A percentile compares a stretch with the other conserved stretches of the same genome.
Evolutionary conservation across 2,329 filamentous ascomycete species (phyloP).

Genomic region (Epicoccum sorghinum): DNA sequence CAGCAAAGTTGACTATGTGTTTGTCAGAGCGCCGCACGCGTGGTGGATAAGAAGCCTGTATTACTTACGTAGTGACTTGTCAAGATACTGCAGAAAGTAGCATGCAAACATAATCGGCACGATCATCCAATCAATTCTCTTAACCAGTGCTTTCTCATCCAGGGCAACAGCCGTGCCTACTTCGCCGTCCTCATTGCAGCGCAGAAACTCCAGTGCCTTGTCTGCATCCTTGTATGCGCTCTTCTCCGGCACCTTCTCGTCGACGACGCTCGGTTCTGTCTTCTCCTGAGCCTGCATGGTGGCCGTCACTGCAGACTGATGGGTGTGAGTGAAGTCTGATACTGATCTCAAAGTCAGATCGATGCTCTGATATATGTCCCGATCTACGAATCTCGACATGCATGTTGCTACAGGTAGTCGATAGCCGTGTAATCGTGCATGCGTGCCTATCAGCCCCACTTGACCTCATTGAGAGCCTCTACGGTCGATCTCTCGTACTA

Average conservation of each 20-base stretch:
- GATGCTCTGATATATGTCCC: background rate
- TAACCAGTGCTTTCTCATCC: conserved; percentile 25
- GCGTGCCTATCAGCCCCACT: too few species aligned
- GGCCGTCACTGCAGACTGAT: too few species aligned
- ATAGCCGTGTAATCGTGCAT: too few species aligned
- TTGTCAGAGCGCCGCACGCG: background rate
- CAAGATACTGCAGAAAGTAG: conserved; percentile 50
- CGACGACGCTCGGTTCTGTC: background rate
- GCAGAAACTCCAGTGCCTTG: conserved; percentile 31
- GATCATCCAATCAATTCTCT: conserved; percentile 51
- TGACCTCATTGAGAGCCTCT: too few species aligned
- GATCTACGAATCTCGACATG: background rate
- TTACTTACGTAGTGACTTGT: conserved; percentile 48
- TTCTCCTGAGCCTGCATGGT: conserved; percentile 1
- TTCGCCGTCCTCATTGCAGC: conserved; percentile 17
- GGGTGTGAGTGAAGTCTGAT: background rate
- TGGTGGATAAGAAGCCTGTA: too few species aligned
- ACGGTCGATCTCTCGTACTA: too few species aligned
- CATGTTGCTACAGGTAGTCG: too few species aligned
- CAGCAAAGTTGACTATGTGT: conserved; percentile 47
- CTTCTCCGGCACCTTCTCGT: conserved; percentile 5
- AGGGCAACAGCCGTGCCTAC: conserved; percentile 9
- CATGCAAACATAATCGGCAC: conserved; percentile 49
- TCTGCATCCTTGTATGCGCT: conserved; percentile 24
- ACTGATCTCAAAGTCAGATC: background rate